phyloP scores from a whole-genome alignment of 768 basidiomycete species.

The Leccinum longicurvipes region DNA sequence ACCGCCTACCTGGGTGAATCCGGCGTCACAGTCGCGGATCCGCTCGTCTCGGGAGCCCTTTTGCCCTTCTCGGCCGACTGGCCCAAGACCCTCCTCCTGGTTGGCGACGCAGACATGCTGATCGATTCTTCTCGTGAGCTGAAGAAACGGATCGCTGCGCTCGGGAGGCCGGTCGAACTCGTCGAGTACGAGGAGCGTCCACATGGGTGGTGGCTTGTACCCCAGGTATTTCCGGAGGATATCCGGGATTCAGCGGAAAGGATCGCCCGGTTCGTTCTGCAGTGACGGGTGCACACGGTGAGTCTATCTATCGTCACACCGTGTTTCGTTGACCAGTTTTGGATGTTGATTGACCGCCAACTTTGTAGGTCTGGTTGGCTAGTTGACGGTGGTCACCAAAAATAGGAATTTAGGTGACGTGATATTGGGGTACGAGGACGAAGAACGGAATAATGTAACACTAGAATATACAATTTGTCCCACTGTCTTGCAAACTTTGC shows the following conservation, averaged over 20 bases:
- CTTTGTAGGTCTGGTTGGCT: no score
- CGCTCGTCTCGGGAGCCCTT: constrained; percentile 15
- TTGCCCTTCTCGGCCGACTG: no score
- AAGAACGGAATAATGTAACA: no score
- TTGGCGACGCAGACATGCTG: constrained; percentile 16
- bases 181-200: constrained; percentile 19
- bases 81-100: constrained; percentile 22
- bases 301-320: no score
- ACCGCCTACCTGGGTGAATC: constrained; percentile 12
- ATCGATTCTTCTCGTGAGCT: constrained; percentile 13
- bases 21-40: constrained; percentile 9
- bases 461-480: no score
- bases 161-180: not conserved
- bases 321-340: no score
- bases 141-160: not conserved
- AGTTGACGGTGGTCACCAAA: no score
- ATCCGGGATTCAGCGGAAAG: constrained; percentile 11
- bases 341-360: no score
- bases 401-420: no score
- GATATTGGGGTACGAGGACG: no score
- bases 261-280: constrained; percentile 4
- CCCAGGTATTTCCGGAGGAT: constrained; percentile 11
- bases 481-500: no score
- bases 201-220: constrained; percentile 23
- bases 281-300: not conserved